These are phyloP conservation scores for Pythium sukuiense DNA, from an alignment of 352 stramenopile species.

Conservation along the genomic window DNA sequence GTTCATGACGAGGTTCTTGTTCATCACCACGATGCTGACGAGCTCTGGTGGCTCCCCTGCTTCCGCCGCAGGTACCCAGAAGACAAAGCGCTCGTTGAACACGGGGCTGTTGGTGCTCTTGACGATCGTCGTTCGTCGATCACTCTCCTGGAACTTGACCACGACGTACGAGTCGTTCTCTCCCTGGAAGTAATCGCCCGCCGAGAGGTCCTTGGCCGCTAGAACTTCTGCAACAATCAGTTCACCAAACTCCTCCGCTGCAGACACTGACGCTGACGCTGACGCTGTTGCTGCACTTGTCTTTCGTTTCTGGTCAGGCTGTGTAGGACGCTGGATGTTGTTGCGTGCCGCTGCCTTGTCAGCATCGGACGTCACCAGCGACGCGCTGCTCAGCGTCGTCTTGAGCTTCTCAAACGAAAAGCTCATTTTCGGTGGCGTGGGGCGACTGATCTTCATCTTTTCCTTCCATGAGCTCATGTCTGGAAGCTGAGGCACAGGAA, in stretches of 20 bases:
- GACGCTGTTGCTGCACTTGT: conserved; percentile 8
- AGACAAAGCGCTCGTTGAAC: conserved; percentile 76
- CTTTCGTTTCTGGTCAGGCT: conserved; percentile 9
- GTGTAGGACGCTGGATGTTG: conserved; percentile 55
- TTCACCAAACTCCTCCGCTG: conserved; percentile 59
- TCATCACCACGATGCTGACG: conserved; percentile 52
- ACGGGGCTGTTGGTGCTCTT: conserved; percentile 31
- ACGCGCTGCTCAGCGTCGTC: conserved; percentile 29
- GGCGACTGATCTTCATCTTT: conserved; percentile 43
- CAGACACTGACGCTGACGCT: neutral
- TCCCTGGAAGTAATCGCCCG: conserved; percentile 40
- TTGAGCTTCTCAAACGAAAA: conserved; percentile 62
- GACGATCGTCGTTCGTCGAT: conserved; percentile 38
- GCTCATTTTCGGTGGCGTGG: conserved; percentile 26
- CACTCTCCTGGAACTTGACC: conserved; percentile 39
- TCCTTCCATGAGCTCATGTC: conserved; percentile 47
- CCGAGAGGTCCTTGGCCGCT: conserved; percentile 45
- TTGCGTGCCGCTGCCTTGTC: conserved; percentile 25
- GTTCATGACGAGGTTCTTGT: conserved; percentile 38
- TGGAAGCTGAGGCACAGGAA: conserved; percentile 27
- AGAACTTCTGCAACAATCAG: conserved; percentile 67
- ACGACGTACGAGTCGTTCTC: conserved; percentile 46
- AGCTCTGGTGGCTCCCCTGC: conserved; percentile 31
- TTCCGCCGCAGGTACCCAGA: conserved; percentile 58
- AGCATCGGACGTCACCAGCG: conserved; percentile 9